Evolutionary conservation across 805 yeast genomes (phyloP).

Genomic region (Sugiyamaella americana): DNA sequence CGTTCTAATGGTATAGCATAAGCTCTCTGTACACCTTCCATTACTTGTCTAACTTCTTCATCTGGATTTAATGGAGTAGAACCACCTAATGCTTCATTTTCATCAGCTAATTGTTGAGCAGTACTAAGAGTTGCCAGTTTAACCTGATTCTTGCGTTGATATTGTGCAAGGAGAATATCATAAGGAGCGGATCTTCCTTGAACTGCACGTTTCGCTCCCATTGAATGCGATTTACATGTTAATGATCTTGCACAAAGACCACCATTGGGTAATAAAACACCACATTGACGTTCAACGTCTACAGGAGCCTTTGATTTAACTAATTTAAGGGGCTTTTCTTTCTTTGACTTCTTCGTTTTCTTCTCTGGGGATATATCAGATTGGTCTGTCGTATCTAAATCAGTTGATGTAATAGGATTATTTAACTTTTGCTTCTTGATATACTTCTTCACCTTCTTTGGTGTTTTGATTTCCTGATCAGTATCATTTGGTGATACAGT

Average conservation of each 20-base stretch:
- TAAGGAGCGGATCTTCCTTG: slow-evolving; percentile 90
- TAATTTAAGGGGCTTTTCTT: slow-evolving; percentile 14
- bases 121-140: slow-evolving; percentile 54
- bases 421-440: background rate
- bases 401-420: background rate
- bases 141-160: slow-evolving; percentile 89
- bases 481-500: background rate
- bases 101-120: slow-evolving; percentile 33
- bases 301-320: slow-evolving; percentile 69
- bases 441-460: slow-evolving; percentile 2
- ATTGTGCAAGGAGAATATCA: slow-evolving; percentile 78
- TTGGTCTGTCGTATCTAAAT: background rate
- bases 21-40: slow-evolving; percentile 72
- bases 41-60: slow-evolving; percentile 86
- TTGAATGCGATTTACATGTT: slow-evolving; percentile 95
- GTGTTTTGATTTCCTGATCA: background rate
- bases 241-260: slow-evolving; percentile 92
- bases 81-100: slow-evolving; percentile 29
- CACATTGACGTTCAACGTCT: slow-evolving; percentile 92
- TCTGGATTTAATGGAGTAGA: slow-evolving; percentile 62
- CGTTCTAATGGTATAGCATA: slow-evolving; percentile 61
- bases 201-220: slow-evolving; percentile 97
- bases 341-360: slow-evolving; percentile 14
- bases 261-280: slow-evolving; percentile 90
- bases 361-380: slow-evolving; percentile 4